Percentiles rank a stretch among this genome's conserved stretches.
Evolutionary conservation across 2,329 filamentous ascomycete species (phyloP).

Genomic region (Sordariomycetes sp.): DNA sequence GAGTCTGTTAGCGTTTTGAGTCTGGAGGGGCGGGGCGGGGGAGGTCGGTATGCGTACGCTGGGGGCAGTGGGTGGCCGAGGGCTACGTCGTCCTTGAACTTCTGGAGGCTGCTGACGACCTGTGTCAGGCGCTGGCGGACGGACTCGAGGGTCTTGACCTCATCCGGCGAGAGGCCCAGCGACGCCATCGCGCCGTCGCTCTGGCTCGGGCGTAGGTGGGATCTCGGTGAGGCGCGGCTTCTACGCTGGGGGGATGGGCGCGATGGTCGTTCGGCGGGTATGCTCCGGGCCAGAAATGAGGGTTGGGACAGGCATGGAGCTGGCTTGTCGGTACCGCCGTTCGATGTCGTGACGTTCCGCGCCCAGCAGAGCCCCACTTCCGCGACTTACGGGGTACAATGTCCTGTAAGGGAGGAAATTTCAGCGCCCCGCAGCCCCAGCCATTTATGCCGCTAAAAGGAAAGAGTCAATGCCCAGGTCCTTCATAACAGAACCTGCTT

Average conservation of each 20-base stretch:
- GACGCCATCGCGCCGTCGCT: conserved; percentile 20
- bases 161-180: conserved; percentile 43
- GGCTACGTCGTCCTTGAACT: conserved; percentile 49
- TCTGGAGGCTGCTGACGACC: conserved; percentile 57
- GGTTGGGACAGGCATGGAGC: background rate
- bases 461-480: background rate
- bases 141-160: conserved; percentile 60
- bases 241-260: background rate
- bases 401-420: background rate
- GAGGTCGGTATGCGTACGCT: conserved; percentile 34
- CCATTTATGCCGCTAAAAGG: background rate
- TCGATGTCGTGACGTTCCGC: background rate
- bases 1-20: background rate
- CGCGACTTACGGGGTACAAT: too few species aligned
- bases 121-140: conserved; percentile 58
- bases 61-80: conserved; percentile 56
- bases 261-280: too few species aligned
- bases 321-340: background rate
- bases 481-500: background rate
- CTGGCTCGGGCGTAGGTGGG: background rate
- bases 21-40: background rate
- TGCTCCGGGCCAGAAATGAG: background rate
- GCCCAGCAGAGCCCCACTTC: background rate
- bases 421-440: background rate
- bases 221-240: background rate